Base-by-base conservation (phyloP, 805 yeast species). In the Wickerhamomyces ciferrii region DNA sequence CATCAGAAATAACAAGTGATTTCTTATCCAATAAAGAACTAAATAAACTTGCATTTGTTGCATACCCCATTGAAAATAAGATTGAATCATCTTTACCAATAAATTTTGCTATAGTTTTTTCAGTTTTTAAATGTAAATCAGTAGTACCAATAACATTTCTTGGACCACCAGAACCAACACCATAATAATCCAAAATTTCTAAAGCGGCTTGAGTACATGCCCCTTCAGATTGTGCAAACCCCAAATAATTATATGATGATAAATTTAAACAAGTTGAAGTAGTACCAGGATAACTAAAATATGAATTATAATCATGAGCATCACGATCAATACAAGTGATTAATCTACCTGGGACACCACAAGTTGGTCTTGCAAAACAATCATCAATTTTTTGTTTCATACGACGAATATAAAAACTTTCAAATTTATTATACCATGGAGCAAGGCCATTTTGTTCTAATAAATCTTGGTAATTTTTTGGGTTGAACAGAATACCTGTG, bases 211-310 rank as follows among this genome's bases (percentile, higher is more conserved):
- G 90, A 2, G 97, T 89, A 67, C 99, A 94, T 45, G 73, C 75
- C 49, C 99, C 99, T 53, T 81, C 84, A 44, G 96, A 84, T 69
- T 94, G 98, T 20, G 97, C 99, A 69, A 94, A 94, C 1, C 99
- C 99, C 49, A 94, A 75, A 65, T 94, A 94, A 67, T 94, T 94
- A 68, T 94, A 94, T 3, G 96, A 84, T 3, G 96, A 82, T 47
- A 94, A 74, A 62, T 94, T 94, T 53, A 94, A 72, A 62, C 96
- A 88, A 53, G 84, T 84, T 8, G 79, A 77, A 3, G 86, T 76
- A 14, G 82, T 74, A 11, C 97, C 97, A 35, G 88, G 79, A 60
- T 85, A 87, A 31, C 80, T 74, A 61, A 84, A 88, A 46, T 79
- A 74, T 36, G 74, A 72, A 61, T 81, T 81, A 58, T 78, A 77